phyloP scores from a whole-genome alignment of 345 rosid species.

The Euclidium syriacum region DNA sequence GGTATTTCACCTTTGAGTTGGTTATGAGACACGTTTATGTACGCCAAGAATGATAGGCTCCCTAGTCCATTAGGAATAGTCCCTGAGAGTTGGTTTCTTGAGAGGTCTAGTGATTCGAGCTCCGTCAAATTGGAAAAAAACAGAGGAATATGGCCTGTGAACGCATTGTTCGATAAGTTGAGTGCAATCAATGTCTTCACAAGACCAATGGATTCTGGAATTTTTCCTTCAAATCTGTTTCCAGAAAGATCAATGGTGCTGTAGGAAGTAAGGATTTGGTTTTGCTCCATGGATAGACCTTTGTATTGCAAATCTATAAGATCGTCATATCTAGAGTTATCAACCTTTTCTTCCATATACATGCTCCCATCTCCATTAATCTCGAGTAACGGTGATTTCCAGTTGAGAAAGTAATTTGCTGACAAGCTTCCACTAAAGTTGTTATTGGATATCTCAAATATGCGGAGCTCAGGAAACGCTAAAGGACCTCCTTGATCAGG shows the following conservation, averaged over 20 bases:
- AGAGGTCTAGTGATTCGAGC: constrained; percentile 6
- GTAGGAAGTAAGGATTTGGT: background rate
- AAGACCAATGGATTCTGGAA: constrained; percentile 19
- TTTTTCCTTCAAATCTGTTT: background rate
- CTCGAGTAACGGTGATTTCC: background rate
- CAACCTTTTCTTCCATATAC: background rate
- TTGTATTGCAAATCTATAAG: background rate
- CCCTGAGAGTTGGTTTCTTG: constrained; percentile 10
- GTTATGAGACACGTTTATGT: constrained; percentile 2
- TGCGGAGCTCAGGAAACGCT: background rate
- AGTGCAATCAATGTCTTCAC: constrained; percentile 15
- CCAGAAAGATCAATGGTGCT: constrained; percentile 12
- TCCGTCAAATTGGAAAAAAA: background rate
- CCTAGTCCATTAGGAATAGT: constrained; percentile 10
- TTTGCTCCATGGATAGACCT: constrained; percentile 9
- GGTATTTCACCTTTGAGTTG: constrained; percentile 8
- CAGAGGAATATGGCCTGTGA: constrained; percentile 17
- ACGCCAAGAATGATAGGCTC: constrained; percentile 10
- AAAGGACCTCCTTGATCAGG: background rate
- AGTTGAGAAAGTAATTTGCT: background rate
- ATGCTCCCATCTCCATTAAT: background rate
- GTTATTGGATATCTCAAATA: background rate
- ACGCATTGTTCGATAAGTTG: constrained; percentile 19
- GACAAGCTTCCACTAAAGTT: constrained; percentile 1
- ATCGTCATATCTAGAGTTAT: background rate